Evolutionary conservation across 2,329 filamentous ascomycete genomes (phyloP).

Genomic region (Pleochaeta shiraiana): DNA sequence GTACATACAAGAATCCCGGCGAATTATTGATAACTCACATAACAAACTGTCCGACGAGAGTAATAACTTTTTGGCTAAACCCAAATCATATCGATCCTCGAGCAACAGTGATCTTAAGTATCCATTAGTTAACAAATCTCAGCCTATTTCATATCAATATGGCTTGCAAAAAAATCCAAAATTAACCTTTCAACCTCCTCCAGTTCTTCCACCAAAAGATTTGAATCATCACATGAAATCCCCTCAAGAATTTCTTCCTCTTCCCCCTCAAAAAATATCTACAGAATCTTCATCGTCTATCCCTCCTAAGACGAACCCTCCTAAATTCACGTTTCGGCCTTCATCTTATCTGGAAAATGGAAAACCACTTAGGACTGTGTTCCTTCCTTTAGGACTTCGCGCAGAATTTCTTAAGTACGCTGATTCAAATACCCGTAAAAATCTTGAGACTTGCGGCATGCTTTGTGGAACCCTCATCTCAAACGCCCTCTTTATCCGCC

Average conservation of each 20-base stretch:
- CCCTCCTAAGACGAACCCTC: background rate
- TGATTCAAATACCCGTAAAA: constrained; percentile 50
- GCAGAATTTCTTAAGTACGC: constrained; percentile 54
- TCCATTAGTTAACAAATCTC: constrained; percentile 31
- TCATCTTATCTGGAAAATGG: constrained; percentile 82
- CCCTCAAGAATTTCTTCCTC: constrained; percentile 12
- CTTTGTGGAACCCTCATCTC: constrained; percentile 78
- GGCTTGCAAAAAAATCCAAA: constrained; percentile 1
- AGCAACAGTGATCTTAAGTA: constrained; percentile 26
- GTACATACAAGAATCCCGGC: constrained; percentile 28
- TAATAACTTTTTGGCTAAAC: constrained; percentile 10
- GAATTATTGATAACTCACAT: constrained; percentile 19
- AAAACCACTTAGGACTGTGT: constrained; percentile 64
- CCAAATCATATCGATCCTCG: constrained; percentile 12
- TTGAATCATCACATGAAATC: constrained; percentile 4
- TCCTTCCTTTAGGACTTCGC: constrained; percentile 59
- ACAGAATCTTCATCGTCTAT: background rate
- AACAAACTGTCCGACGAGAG: constrained; percentile 10
- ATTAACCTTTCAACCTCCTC: background rate
- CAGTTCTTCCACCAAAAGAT: constrained; percentile 12
- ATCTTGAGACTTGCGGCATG: constrained; percentile 89
- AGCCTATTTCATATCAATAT: constrained; percentile 23
- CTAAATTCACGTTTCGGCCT: constrained; percentile 51
- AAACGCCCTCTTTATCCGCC: constrained; percentile 80
- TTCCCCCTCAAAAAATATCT: constrained; percentile 12